phyloP scores from a whole-genome alignment of 2,329 filamentous ascomycete genomes.

The Aspergillus awamori region DNA sequence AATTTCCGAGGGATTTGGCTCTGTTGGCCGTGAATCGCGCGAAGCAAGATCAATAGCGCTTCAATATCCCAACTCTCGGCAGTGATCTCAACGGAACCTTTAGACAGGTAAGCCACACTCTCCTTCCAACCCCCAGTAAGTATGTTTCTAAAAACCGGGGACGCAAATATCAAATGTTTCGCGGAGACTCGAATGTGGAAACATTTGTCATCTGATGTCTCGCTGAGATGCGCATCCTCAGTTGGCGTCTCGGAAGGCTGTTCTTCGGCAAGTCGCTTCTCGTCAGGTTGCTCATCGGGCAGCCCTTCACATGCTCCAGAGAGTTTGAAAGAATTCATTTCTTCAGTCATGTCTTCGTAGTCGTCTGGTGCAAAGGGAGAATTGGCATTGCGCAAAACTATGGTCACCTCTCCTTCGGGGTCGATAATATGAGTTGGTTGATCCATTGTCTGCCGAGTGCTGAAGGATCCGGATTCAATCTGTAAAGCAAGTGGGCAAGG shows the following conservation, averaged over 20 bases:
- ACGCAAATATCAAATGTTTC: conserved; percentile 26
- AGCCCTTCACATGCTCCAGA: rapidly evolving
- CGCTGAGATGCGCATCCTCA: neutral
- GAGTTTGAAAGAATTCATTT: no score
- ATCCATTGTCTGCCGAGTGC: neutral
- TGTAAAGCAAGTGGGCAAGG: no score
- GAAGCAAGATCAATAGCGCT: conserved; percentile 28
- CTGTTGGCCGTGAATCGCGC: conserved; percentile 25
- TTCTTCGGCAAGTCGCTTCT: neutral
- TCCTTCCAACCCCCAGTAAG: conserved; percentile 27
- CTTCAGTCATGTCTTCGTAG: neutral
- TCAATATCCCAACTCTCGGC: conserved; percentile 28
- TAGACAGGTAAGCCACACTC: conserved; percentile 10
- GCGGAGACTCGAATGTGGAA: conserved; percentile 28
- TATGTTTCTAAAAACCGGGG: conserved; percentile 22
- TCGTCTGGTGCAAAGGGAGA: conserved; percentile 10
- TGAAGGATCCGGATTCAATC: no score
- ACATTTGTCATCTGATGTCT: neutral
- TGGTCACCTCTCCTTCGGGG: conserved; percentile 16
- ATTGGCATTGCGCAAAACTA: conserved; percentile 12
- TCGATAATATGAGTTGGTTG: conserved; percentile 19
- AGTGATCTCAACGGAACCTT: conserved; percentile 24
- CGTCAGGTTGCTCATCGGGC: neutral
- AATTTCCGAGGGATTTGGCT: conserved; percentile 17
- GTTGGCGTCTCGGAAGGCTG: neutral